These are phyloP conservation scores for Podila clonocystis DNA, from an alignment of 192 early-diverging fungal species.

Conservation along the genomic window DNA sequence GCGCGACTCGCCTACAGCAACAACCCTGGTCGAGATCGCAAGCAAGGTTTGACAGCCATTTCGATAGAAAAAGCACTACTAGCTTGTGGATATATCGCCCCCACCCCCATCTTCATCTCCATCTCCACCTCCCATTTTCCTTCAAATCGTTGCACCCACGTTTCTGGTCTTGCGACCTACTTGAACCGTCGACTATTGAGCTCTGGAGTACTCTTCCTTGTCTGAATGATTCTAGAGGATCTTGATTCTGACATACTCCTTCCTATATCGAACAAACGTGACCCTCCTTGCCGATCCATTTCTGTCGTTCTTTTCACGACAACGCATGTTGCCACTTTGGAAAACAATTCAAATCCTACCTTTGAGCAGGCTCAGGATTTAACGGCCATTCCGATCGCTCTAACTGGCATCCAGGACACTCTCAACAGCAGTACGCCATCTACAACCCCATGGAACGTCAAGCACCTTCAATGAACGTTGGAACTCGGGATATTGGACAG, in stretches of 20 bases:
- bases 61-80: conserved; percentile 17
- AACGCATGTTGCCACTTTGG: not conserved
- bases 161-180: not conserved
- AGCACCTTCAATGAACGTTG: conserved; percentile 61
- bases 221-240: conserved; percentile 13
- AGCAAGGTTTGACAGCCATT: conserved; percentile 53
- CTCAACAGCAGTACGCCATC: not conserved
- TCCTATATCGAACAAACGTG: conserved; percentile 3
- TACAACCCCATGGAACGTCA: not conserved
- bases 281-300: not conserved
- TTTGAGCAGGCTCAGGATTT: not conserved
- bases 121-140: not conserved
- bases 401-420: not conserved
- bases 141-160: not conserved
- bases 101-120: not conserved
- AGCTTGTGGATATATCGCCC: not conserved
- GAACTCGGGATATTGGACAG: conserved; percentile 62
- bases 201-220: not conserved
- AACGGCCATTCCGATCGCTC: not conserved
- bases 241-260: conserved; percentile 46
- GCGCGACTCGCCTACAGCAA: conserved; percentile 35
- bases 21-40: conserved; percentile 25
- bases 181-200: too few species aligned
- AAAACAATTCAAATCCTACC: too few species aligned
- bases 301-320: not conserved